Evolutionary conservation across 2,329 filamentous ascomycete species (phyloP).

Genomic region (Neofusicoccum kwambonambiense): DNA sequence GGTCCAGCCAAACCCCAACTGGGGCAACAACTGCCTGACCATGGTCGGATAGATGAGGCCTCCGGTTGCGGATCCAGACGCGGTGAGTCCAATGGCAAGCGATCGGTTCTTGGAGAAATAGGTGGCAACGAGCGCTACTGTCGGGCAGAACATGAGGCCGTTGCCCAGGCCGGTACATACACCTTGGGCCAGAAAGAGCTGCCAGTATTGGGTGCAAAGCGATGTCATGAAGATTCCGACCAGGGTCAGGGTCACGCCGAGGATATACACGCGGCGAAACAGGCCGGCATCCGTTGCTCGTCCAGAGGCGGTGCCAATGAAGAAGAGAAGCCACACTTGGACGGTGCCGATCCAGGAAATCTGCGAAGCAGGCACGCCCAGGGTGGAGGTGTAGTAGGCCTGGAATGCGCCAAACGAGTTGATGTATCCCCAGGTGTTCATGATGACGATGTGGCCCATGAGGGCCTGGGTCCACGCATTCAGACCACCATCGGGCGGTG

Average conservation of each 20-base stretch:
- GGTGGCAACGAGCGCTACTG: slow-evolving; percentile 40
- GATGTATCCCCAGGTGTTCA: slow-evolving; percentile 40
- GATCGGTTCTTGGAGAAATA: slow-evolving; percentile 62
- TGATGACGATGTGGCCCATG: slow-evolving; percentile 36
- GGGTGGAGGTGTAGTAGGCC: slow-evolving; percentile 32
- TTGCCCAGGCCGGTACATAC: slow-evolving; percentile 34
- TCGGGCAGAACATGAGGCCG: slow-evolving; percentile 36
- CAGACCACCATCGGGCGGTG: slow-evolving; percentile 38
- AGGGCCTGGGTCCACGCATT: slow-evolving; percentile 38
- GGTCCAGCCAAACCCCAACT: slow-evolving; percentile 64
- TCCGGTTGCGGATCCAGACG: slow-evolving; percentile 60
- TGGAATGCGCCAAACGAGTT: slow-evolving; percentile 39
- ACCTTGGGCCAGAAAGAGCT: slow-evolving; percentile 40
- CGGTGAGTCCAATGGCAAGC: slow-evolving; percentile 59
- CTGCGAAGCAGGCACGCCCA: slow-evolving; percentile 38
- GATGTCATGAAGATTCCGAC: slow-evolving; percentile 54
- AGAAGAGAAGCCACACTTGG: slow-evolving; percentile 53
- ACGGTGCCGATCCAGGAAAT: slow-evolving; percentile 55
- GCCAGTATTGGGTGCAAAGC: slow-evolving; percentile 50
- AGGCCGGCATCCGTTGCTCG: slow-evolving; percentile 53
- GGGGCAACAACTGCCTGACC: slow-evolving; percentile 55
- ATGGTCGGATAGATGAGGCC: slow-evolving; percentile 63
- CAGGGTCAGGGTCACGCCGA: slow-evolving; percentile 45
- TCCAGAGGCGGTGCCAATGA: slow-evolving; percentile 51
- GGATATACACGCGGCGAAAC: slow-evolving; percentile 45